These are phyloP conservation scores for Aspergillus flavus DNA, from an alignment of 2,329 filamentous ascomycete species.

Conservation along the genomic window DNA sequence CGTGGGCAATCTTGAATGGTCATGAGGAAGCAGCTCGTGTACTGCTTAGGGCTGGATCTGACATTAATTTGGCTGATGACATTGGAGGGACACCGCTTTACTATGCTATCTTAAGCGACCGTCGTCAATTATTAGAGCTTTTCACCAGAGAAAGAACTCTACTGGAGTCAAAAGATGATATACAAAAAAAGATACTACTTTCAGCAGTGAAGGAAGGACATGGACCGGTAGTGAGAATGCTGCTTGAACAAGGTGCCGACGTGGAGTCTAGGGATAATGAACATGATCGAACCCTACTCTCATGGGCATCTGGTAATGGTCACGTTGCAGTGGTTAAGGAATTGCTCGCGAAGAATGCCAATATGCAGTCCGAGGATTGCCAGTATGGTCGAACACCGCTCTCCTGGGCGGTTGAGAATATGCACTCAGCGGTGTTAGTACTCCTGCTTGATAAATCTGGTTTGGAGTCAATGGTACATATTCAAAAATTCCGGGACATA, in stretches of 20 bases:
- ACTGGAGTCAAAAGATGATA: background rate
- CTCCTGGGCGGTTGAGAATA: background rate
- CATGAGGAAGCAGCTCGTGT: background rate
- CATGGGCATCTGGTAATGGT: conserved; percentile 5
- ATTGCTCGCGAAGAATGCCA: background rate
- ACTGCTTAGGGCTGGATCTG: background rate
- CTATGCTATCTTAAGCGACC: background rate
- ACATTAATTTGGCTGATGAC: background rate
- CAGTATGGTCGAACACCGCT: conserved; percentile 1
- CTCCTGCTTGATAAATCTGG: background rate
- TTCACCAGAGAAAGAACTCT: background rate
- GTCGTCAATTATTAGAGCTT: background rate
- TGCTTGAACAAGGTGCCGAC: background rate
- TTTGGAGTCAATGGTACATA: no score
- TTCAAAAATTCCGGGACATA: no score
- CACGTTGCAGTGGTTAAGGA: background rate
- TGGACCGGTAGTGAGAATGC: background rate
- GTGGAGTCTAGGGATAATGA: background rate
- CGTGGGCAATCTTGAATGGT: conserved; percentile 6
- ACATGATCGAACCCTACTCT: background rate
- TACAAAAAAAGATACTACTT: background rate
- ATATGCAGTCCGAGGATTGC: background rate
- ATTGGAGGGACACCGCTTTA: conserved; percentile 1
- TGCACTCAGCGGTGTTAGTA: background rate
- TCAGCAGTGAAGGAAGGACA: background rate